Base-by-base conservation (phyloP, 2,329 filamentous ascomycete genomes). In the Pseudopithomyces maydicus region DNA sequence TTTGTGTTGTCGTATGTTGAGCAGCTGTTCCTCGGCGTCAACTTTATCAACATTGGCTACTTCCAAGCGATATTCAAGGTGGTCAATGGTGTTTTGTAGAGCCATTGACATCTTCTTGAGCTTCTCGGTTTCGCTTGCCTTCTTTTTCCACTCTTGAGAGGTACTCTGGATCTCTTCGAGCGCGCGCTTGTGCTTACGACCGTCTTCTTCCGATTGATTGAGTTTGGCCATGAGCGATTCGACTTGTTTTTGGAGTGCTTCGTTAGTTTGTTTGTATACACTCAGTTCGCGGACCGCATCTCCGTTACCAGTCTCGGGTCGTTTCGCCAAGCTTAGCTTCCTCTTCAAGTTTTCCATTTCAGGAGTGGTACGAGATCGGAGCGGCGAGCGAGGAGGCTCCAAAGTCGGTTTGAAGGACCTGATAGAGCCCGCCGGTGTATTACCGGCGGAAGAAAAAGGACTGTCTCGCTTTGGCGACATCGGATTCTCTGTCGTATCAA, bases 21-120 rank as follows among this genome's bases (percentile, higher is more conserved):
- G 70, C 10, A 77, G 54, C 44, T 76, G 67, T 44, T 77, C 70
- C 51, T 77, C 70, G 11, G 75, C 74, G 55, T 81, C 79, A 0
- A 78, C 43, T 51, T 76, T 78, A 53, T 77, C 71, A 15, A 70
- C 69, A 56, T 81, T 80, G 19, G 77, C 73, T 14, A 74, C 64
- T 33, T 75, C 70, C 33, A 80, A 63, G 7, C 77, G 70, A 17
- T 67, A 70, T 48, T 79, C 76, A 6, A 80, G 66, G 48, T 77
- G 69, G 15, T 73, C 69, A 7, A 76, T 68, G 0, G 71, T 74
- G 46, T 75, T 77, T 44, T 74, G 73, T 35, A 78, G 56, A 3
- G 72, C 68, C 51, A 73, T 56, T 3, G 56, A 60, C 33, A 44
- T 66, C 55, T 69, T 70, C 36, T 66, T 65, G 12, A 70, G 54